A percentile compares a stretch with the other conserved stretches of the same genome.
These are phyloP conservation scores for Cladosporium sp. DNA, from an alignment of 2,329 filamentous ascomycete genomes.

Conservation along the genomic window DNA sequence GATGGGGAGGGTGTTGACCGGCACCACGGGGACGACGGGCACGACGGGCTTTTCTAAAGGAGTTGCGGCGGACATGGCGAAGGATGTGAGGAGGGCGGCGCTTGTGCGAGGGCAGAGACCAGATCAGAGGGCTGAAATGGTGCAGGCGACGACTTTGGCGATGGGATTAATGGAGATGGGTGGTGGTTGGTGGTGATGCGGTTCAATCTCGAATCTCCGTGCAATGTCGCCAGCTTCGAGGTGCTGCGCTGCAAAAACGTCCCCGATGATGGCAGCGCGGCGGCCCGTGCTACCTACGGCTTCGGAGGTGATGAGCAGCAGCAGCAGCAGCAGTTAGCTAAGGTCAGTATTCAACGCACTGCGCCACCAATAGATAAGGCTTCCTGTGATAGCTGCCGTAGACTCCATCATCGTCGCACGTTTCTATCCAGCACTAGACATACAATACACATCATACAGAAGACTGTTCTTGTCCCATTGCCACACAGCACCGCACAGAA, in stretches of 20 bases:
- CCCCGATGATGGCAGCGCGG: conserved; percentile 9
- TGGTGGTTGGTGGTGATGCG: neutral
- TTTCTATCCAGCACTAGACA: neutral
- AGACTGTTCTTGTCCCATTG: neutral
- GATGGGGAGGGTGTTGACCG: conserved; percentile 25
- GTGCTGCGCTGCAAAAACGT: conserved; percentile 13
- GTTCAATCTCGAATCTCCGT: neutral
- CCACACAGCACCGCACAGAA: neutral
- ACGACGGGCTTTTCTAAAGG: conserved; percentile 30
- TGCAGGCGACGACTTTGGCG: conserved; percentile 6
- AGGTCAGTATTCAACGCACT: neutral
- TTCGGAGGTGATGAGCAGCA: neutral
- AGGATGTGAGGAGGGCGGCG: conserved; percentile 8
- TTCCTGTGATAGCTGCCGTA: neutral
- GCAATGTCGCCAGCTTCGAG: conserved; percentile 4
- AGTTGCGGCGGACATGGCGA: conserved; percentile 20
- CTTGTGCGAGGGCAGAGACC: neutral
- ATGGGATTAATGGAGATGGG: conserved; percentile 1
- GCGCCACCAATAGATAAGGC: conserved; percentile 3
- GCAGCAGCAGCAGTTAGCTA: neutral
- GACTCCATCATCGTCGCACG: neutral
- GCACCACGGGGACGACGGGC: conserved; percentile 21
- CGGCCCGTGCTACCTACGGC: neutral
- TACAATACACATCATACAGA: neutral
- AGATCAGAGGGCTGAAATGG: conserved; percentile 9